Evolutionary conservation across 2,329 filamentous ascomycete species (phyloP).

Genomic region (Pestalotiopsis sp.): DNA sequence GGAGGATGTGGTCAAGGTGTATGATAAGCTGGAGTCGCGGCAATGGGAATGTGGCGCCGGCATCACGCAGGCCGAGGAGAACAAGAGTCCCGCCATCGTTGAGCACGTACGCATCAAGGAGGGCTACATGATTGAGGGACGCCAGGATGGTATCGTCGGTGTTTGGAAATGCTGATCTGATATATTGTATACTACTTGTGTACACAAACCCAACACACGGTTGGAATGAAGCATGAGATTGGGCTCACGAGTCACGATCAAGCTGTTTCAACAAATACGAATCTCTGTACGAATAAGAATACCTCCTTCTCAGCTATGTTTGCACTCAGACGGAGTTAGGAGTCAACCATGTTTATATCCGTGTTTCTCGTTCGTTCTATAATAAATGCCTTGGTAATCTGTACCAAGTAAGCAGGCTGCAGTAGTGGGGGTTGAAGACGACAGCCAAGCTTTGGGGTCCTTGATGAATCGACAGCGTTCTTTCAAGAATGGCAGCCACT

Average conservation of each 20-base stretch:
- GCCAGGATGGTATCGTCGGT: conserved; percentile 83
- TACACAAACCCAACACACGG: neutral
- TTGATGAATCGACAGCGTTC: too few relatives aligned
- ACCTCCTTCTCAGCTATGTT: neutral
- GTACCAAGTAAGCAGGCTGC: neutral
- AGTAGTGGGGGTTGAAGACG: neutral
- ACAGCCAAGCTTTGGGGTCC: too few relatives aligned
- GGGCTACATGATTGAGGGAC: conserved; percentile 89
- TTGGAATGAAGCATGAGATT: neutral
- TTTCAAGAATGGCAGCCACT: too few relatives aligned
- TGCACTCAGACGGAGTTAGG: neutral
- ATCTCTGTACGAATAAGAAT: neutral
- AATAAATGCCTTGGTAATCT: neutral
- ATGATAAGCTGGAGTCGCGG: conserved; percentile 92
- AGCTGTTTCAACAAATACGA: neutral
- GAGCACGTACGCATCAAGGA: conserved; percentile 90
- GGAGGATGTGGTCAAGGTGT: conserved; percentile 94
- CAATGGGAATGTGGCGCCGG: conserved; percentile 97
- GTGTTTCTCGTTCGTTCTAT: neutral
- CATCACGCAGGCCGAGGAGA: conserved; percentile 67
- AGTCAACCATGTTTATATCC: neutral
- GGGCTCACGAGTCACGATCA: neutral
- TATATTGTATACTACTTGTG: neutral
- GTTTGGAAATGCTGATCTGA: conserved; percentile 63
- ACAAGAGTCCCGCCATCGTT: conserved; percentile 67